These are phyloP conservation scores for Colletotrichum echinochloae DNA, from an alignment of 2,329 filamentous ascomycete genomes.

Conservation along the genomic window DNA sequence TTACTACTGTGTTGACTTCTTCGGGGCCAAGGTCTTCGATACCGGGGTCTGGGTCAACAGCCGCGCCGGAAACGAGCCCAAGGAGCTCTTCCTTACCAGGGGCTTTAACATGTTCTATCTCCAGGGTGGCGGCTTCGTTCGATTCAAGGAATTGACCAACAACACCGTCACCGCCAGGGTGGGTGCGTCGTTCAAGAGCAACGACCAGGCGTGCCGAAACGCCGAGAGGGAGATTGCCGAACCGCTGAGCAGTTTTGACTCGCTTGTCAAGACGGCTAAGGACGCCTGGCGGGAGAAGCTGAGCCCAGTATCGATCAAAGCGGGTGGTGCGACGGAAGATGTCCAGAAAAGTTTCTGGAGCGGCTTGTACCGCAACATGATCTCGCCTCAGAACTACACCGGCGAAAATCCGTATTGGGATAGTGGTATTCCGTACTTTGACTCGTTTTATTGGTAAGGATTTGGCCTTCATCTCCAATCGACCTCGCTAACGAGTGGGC, in stretches of 20 bases:
- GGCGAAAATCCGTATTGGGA: slow-evolving; percentile 73
- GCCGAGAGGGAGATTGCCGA: slow-evolving; percentile 69
- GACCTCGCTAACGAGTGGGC: slow-evolving; percentile 8
- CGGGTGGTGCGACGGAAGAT: slow-evolving; percentile 60
- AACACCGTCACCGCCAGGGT: slow-evolving; percentile 68
- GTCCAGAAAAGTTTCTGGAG: slow-evolving; percentile 72
- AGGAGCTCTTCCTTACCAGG: slow-evolving; percentile 52
- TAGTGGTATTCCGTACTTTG: slow-evolving; percentile 72
- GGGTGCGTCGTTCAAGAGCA: slow-evolving; percentile 73
- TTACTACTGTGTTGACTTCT: slow-evolving; percentile 72
- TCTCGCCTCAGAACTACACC: slow-evolving; percentile 75
- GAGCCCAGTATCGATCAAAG: slow-evolving; percentile 62
- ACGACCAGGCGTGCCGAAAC: slow-evolving; percentile 70
- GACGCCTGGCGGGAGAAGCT: slow-evolving; percentile 69
- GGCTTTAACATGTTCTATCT: slow-evolving; percentile 58
- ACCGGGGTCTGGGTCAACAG: slow-evolving; percentile 56
- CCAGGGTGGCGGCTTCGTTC: slow-evolving; percentile 65
- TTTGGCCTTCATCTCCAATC: not conserved
- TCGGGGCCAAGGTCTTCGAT: slow-evolving; percentile 53
- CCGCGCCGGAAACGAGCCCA: slow-evolving; percentile 53
- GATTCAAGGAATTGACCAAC: slow-evolving; percentile 60
- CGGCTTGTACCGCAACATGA: slow-evolving; percentile 70
- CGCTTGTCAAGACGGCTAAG: slow-evolving; percentile 61
- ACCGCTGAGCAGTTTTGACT: slow-evolving; percentile 59
- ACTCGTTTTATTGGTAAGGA: slow-evolving; percentile 59